phyloP scores from a whole-genome alignment of 208 protist species.

The Trichomonas vaginalis region DNA sequence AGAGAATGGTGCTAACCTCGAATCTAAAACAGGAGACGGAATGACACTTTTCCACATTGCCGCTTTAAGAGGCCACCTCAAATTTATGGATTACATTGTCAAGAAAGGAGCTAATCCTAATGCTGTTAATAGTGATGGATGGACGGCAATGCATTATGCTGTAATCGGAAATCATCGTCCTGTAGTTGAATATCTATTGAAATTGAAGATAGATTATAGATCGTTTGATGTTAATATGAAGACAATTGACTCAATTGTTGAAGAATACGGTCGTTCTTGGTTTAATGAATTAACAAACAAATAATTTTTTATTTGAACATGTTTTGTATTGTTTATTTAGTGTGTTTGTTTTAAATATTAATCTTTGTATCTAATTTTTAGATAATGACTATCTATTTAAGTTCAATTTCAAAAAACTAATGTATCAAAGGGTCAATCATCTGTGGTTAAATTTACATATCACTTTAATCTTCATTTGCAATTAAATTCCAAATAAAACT shows the following conservation, averaged over 20 bases:
- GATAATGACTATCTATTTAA: no score
- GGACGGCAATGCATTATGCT: neutral
- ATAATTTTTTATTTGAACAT: neutral
- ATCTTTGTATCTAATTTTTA: no score
- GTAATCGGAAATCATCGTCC: neutral
- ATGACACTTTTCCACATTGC: neutral
- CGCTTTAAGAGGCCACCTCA: neutral
- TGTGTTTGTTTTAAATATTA: no score
- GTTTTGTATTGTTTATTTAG: neutral
- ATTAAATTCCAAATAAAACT: no score
- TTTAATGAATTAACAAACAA: neutral
- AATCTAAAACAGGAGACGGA: neutral
- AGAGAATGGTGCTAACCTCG: neutral
- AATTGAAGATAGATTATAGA: neutral
- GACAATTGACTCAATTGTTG: neutral
- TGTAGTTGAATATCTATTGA: neutral
- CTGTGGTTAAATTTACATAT: no score
- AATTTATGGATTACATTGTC: neutral
- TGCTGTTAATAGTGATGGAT: slow-evolving; percentile 2
- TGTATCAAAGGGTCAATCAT: no score
- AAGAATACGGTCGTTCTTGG: neutral
- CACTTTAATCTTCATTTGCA: no score
- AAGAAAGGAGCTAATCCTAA: neutral
- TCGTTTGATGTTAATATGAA: neutral
- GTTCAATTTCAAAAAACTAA: no score